Conservation (phyloP, 306 rosid species). For the Mucuna pruriens region DNA sequence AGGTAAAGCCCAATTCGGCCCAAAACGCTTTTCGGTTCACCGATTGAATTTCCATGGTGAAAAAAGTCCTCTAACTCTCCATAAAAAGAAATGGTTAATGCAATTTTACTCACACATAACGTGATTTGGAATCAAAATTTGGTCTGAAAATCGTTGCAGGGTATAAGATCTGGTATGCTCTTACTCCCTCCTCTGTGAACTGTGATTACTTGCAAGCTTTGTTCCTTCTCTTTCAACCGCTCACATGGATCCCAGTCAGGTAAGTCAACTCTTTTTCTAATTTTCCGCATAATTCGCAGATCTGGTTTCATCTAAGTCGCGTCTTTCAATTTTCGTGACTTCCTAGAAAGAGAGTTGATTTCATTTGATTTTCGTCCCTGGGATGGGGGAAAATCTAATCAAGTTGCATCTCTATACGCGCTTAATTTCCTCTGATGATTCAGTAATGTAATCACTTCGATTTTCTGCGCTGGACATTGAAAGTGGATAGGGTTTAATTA, state of each 20-base stretch:
- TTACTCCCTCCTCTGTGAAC: slow-evolving; percentile 24
- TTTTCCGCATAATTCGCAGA: slow-evolving; percentile 24
- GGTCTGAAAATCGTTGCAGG: slow-evolving; percentile 21
- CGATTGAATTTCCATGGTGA: neutral
- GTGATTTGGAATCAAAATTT: neutral
- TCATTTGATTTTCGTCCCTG: neutral
- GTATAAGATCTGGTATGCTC: slow-evolving; percentile 40
- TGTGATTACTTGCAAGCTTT: slow-evolving; percentile 25
- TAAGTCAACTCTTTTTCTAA: slow-evolving; percentile 17
- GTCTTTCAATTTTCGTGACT: neutral
- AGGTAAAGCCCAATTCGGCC: neutral
- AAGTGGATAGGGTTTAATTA: neutral
- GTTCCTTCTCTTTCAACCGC: neutral
- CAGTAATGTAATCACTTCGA: neutral
- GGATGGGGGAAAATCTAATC: neutral
- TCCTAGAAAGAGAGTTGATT: neutral
- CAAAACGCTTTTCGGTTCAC: neutral
- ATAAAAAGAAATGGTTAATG: neutral
- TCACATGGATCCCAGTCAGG: slow-evolving; percentile 59
- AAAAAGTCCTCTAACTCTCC: neutral
- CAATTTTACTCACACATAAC: neutral
- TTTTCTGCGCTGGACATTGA: slow-evolving; percentile 3
- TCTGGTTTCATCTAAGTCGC: slow-evolving; percentile 16
- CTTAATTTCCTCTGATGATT: slow-evolving; percentile 16
- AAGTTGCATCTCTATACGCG: neutral